Evolutionary conservation across 106 monocot genomes (phyloP), one percentile per base, ranked within the genome.

Genomic region (Platanthera zijinensis): DNA sequence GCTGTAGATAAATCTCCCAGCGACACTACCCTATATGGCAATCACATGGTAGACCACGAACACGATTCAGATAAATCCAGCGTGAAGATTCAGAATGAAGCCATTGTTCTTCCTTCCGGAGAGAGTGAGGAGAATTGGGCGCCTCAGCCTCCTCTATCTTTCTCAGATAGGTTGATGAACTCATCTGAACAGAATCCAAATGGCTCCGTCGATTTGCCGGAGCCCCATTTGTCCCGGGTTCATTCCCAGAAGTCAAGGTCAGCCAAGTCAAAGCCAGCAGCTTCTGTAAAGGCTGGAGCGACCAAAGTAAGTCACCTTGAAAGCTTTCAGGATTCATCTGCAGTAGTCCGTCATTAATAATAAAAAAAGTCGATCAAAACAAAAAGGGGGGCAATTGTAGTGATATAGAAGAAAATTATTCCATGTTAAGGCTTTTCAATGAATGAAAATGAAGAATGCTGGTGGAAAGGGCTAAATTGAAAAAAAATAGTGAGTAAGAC

Each of bases 1-100:
- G 84, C 84, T 4, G 96, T 93, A 11, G 93, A 97, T 82, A 97
- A 91, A 80, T 97, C 96, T 7, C 93, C 96, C 17, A 93, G 93
- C 49, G 93, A 97, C 52, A 83, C 87, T 50, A 87, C 88, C 72
- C 77, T 86, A 5, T 78, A 84, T 57, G 85, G 79, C n/a, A 81
- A 86, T 74, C 83, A 74, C 15, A 63, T 88, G 51, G 66, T 77
- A 56, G 86, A 88, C 69, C 78, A 78, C 28, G 82, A 84, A 17
- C 21, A 56, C 11, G 69, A 73, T 9, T 47, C 66, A 13, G 64
- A 39, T 69, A 66, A 81, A 21, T 77, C 84, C 3, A 52, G 18
- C 28, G 39, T 10, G 30, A 79, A 80, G 74, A 32, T 17, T 71
- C 66, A 83, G 10, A 81, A 51, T 12, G 73, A 78, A 79, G 59